A percentile compares a stretch with the other conserved stretches of the same genome.
Conservation (phyloP, 202 grass and related monocot genomes). For the Saccharum hybrid region DNA sequence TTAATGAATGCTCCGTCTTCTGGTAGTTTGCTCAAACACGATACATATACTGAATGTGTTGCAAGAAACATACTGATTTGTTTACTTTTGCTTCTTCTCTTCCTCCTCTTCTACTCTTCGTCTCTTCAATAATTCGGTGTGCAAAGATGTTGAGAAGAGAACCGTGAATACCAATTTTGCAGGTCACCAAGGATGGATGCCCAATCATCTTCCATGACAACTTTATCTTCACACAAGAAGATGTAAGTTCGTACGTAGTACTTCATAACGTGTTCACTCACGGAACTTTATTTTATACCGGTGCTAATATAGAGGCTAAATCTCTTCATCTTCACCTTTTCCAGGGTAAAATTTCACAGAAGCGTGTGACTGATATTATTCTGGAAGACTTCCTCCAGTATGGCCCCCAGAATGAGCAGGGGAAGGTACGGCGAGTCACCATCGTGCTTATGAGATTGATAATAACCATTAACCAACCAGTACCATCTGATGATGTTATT, state of each 20-base stretch:
- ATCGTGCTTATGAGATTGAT: background rate
- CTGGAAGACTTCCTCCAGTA: constrained; percentile 79
- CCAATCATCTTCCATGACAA: constrained; percentile 90
- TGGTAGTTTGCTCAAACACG: constrained; percentile 8
- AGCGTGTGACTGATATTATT: constrained; percentile 65
- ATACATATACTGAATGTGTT: background rate
- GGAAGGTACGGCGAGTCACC: constrained; percentile 49
- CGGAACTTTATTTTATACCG: background rate
- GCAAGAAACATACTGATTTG: constrained; percentile 47
- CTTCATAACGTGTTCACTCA: background rate
- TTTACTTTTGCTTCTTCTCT: constrained; percentile 47
- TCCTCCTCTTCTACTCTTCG: background rate
- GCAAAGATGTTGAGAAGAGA: constrained; percentile 63
- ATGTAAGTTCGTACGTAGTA: constrained; percentile 51
- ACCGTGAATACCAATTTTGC: constrained; percentile 60
- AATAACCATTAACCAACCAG: background rate
- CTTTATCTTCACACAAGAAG: constrained; percentile 60
- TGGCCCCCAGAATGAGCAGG: constrained; percentile 67
- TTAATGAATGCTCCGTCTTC: background rate
- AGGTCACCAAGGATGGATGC: constrained; percentile 77
- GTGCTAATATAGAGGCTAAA: background rate
- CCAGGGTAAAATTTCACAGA: constrained; percentile 69
- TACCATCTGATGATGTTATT: background rate
- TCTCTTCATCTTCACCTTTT: background rate
- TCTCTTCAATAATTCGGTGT: constrained; percentile 51